Percentiles rank a stretch among this genome's conserved stretches.
These are phyloP conservation scores for Fusarium lateritium DNA, from an alignment of 2,329 filamentous ascomycete genomes.

Conservation along the genomic window DNA sequence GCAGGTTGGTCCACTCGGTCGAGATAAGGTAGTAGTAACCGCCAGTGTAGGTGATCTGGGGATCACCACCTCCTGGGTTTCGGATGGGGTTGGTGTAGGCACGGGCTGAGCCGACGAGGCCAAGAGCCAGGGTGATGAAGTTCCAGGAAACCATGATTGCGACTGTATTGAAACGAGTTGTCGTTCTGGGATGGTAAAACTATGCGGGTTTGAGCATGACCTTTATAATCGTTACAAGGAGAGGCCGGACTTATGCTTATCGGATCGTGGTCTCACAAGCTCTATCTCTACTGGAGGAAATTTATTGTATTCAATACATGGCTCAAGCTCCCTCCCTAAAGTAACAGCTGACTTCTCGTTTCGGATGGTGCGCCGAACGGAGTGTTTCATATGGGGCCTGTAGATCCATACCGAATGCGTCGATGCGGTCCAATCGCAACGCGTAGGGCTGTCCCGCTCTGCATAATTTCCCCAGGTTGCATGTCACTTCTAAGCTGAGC, in stretches of 20 bases:
- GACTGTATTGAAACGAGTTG: neutral
- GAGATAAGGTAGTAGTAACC: slow-evolving; percentile 72
- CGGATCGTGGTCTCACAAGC: neutral
- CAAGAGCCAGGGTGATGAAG: slow-evolving; percentile 24
- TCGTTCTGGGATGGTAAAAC: too few relatives aligned
- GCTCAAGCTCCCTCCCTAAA: slow-evolving; percentile 3
- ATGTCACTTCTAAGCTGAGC: neutral
- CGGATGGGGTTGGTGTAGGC: slow-evolving; percentile 68
- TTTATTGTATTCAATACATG: slow-evolving; percentile 6
- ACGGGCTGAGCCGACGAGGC: slow-evolving; percentile 28
- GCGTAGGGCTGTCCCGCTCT: neutral
- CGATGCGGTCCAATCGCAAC: slow-evolving; percentile 33
- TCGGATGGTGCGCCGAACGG: neutral
- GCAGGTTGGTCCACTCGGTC: slow-evolving; percentile 69
- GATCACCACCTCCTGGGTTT: slow-evolving; percentile 65
- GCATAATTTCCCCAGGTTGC: slow-evolving; percentile 13
- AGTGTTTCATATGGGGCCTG: slow-evolving; percentile 12
- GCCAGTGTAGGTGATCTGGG: slow-evolving; percentile 65
- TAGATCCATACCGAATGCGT: slow-evolving; percentile 3
- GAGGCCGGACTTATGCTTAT: neutral
- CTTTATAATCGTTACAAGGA: slow-evolving; percentile 2
- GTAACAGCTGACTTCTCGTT: slow-evolving; percentile 3
- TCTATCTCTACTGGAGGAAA: slow-evolving; percentile 10
- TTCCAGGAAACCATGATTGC: slow-evolving; percentile 36
- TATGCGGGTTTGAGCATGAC: neutral